These are phyloP conservation scores for Asterella californica DNA, from an alignment of 225 moss, liverwort and hornwort genomes.

Conservation along the genomic window DNA sequence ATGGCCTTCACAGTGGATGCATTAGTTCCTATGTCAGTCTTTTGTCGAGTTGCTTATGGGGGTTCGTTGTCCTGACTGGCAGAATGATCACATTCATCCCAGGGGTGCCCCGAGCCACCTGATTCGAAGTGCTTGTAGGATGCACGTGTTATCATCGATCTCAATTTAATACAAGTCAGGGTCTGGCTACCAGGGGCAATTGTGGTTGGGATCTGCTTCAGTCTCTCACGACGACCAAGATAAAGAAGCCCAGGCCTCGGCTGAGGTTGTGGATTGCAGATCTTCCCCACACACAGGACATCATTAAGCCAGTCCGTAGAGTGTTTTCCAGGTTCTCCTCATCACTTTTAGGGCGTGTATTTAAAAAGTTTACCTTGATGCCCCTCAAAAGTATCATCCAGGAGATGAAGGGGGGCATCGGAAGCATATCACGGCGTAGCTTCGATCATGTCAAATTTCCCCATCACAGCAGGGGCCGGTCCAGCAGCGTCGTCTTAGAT, in stretches of 20 bases:
- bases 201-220: slow-evolving; percentile 16
- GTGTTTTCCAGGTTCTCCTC: slow-evolving; percentile 18
- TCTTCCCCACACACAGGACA: slow-evolving; percentile 16
- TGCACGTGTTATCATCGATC: not conserved
- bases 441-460: slow-evolving; percentile 83
- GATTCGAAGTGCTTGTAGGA: slow-evolving; percentile 1
- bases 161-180: not conserved
- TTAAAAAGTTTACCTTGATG: slow-evolving; percentile 71
- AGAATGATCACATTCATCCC: not conserved
- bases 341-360: slow-evolving; percentile 15
- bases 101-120: slow-evolving; percentile 1
- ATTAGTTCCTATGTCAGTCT: not conserved
- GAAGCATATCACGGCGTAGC: slow-evolving; percentile 91
- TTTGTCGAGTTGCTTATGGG: not conserved
- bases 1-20: not conserved
- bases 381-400: slow-evolving; percentile 98
- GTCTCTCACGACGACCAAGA: slow-evolving; percentile 21
- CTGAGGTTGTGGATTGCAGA: slow-evolving; percentile 22
- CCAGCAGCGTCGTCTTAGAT: slow-evolving; percentile 90
- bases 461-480: slow-evolving; percentile 77
- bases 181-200: slow-evolving; percentile 7
- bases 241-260: slow-evolving; percentile 12
- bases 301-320: slow-evolving; percentile 23
- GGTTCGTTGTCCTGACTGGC: not conserved
- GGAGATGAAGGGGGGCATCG: slow-evolving; percentile 99